These are phyloP conservation scores for Penicillium canariense DNA, from an alignment of 495 filamentous ascomycete species.

Conservation along the genomic window DNA sequence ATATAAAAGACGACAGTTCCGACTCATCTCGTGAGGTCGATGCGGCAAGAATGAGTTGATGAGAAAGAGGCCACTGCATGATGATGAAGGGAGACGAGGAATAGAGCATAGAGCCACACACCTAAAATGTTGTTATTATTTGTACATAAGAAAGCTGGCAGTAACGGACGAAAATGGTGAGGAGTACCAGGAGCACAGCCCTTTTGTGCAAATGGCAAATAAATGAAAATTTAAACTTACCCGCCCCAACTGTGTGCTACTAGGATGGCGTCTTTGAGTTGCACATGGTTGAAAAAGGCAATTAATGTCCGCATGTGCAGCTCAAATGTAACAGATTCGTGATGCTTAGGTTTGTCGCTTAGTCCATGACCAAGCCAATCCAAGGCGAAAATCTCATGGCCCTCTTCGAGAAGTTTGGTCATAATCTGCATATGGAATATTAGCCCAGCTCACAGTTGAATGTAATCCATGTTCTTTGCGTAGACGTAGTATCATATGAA, in stretches of 20 bases:
- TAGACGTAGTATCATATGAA: background rate
- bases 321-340: background rate
- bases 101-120: slow-evolving; percentile 4
- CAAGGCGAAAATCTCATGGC: slow-evolving; percentile 1
- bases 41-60: slow-evolving; percentile 1
- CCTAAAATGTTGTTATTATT: background rate
- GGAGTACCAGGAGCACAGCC: no score
- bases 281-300: background rate
- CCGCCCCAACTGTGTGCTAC: slow-evolving; percentile 1
- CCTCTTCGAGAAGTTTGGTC: background rate
- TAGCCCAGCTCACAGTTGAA: no score
- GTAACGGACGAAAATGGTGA: no score
- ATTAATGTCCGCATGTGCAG: slow-evolving; percentile 1
- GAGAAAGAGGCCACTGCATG: slow-evolving; percentile 5
- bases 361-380: slow-evolving; percentile 1
- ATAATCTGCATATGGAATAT: background rate
- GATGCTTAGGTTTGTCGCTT: background rate
- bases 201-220: background rate
- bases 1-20: background rate
- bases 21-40: background rate
- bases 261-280: background rate
- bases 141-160: background rate
- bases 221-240: background rate
- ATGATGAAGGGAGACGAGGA: background rate
- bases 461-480: no score